Base-by-base conservation (phyloP, 805 yeast species). In the Saccharomycopsis capsularis region DNA sequence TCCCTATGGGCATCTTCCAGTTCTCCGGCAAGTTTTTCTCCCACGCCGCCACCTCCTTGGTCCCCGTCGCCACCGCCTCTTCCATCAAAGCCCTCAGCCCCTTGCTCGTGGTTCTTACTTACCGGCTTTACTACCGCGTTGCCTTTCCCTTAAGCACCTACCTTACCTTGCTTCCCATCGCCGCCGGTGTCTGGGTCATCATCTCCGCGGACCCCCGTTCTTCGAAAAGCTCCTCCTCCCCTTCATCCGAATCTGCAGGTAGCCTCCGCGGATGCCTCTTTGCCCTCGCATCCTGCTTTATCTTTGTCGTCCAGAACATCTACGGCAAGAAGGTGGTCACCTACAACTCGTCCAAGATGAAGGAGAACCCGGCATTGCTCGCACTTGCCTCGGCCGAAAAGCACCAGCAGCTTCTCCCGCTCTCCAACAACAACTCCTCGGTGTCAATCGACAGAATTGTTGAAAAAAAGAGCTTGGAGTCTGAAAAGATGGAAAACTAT, bases 1-100 rank as follows among this genome's bases (percentile, higher is more conserved):
- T 87, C 21, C 97, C 98, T 21, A 87, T 91, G 95, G 98, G 97
- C 5, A 69, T 81, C 50, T 91, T 91, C 67, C 98, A 90, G 68
- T 85, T 91, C 56, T 69, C 82, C 19, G 99, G 98, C 18, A 97
- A 91, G 64, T 78, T 89, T 53, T 78, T 93, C 13, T 78, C 93
- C 7, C 96, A 90, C 63, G 82, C 84, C 60, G 91, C 98, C 15
- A 89, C 96, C 2, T 76, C 90, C 2, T 65, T 85, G 52, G 85
- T 91, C 42, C 96, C 97, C 0, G 96, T 91, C 16, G 85, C 96
- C 4, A 68, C 89, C 53, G 97, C 91, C 19, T 96, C 90, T 63
- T 89, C 96, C 4, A 81, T 91, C 56, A 91, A 91, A 68, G 90
- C 96, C 2, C 69, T 90, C 35, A 81, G 95, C 32, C 99, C 99